Percentiles rank a stretch among this genome's conserved stretches.
Evolutionary conservation across 345 rosid genomes (phyloP).

Genomic region (Turritis glabra): DNA sequence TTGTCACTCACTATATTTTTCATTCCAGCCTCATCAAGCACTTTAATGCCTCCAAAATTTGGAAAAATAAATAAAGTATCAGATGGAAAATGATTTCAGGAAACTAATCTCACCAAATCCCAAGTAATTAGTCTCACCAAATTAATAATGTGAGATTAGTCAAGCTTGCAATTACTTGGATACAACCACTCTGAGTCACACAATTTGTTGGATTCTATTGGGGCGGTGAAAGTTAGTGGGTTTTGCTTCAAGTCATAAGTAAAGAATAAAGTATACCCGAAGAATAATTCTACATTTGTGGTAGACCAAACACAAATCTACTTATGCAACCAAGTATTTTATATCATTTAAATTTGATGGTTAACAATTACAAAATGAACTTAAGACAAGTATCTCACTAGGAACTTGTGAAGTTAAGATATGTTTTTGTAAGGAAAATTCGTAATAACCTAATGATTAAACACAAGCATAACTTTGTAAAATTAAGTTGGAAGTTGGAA

Average conservation of each 20-base stretch:
- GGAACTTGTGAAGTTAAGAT: neutral
- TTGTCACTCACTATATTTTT: neutral
- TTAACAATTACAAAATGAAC: neutral
- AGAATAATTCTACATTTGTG: conserved; percentile 37
- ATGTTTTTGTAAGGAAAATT: neutral
- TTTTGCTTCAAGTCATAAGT: conserved; percentile 35
- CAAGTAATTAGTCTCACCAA: conserved; percentile 33
- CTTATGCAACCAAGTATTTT: conserved; percentile 10
- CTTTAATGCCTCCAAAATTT: conserved; percentile 24
- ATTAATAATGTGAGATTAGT: conserved; percentile 23
- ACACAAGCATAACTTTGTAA: neutral
- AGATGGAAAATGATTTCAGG: neutral
- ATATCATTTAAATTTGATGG: neutral
- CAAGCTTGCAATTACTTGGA: conserved; percentile 36
- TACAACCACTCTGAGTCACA: conserved; percentile 30
- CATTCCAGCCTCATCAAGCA: conserved; percentile 13
- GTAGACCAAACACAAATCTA: conserved; percentile 36
- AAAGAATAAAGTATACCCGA: conserved; percentile 37
- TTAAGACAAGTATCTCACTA: conserved; percentile 1
- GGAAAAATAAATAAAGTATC: neutral
- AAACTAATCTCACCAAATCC: conserved; percentile 33
- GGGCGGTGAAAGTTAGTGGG: conserved; percentile 43
- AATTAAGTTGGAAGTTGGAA: conserved; percentile 13
- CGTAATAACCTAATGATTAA: neutral
- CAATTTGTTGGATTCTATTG: conserved; percentile 34